These are phyloP conservation scores for Withania somnifera DNA, from an alignment of 305 asterid genomes.

Conservation along the genomic window DNA sequence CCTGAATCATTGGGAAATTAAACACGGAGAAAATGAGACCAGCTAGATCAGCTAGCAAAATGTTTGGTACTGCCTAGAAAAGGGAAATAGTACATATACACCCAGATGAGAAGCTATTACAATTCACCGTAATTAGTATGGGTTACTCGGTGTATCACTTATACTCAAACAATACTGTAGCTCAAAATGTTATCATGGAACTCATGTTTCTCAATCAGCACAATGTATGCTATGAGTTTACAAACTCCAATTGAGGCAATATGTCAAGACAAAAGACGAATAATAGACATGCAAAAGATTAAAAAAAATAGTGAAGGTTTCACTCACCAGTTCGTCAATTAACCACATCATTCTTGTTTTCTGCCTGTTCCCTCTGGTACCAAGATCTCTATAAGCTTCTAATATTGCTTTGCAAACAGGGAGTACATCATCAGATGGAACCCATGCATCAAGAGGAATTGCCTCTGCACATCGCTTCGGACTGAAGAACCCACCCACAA, in stretches of 20 bases:
- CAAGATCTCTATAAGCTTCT: constrained; percentile 82
- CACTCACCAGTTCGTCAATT: constrained; percentile 90
- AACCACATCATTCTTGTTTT: constrained; percentile 98
- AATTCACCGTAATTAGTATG: background rate
- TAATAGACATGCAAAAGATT: background rate
- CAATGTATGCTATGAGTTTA: background rate
- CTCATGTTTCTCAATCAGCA: background rate
- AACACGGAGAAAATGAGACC: background rate
- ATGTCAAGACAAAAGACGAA: background rate
- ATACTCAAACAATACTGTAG: background rate
- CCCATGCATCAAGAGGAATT: constrained; percentile 95
- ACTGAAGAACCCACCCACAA: constrained; percentile 96
- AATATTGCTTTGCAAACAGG: constrained; percentile 72
- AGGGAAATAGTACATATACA: background rate
- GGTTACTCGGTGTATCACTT: background rate
- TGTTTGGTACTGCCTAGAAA: background rate
- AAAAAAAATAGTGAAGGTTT: background rate
- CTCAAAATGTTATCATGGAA: background rate
- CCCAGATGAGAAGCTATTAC: background rate
- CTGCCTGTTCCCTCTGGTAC: constrained; percentile 82
- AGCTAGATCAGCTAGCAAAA: background rate
- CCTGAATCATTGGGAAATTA: constrained; percentile 31
- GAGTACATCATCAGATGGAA: constrained; percentile 70
- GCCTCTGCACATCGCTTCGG: constrained; percentile 92
- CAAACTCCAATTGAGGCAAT: background rate